Percentiles rank a stretch among this genome's conserved stretches.
Evolutionary conservation across 208 protist genomes (phyloP).

Genomic region (Acanthamoeba healyi): DNA sequence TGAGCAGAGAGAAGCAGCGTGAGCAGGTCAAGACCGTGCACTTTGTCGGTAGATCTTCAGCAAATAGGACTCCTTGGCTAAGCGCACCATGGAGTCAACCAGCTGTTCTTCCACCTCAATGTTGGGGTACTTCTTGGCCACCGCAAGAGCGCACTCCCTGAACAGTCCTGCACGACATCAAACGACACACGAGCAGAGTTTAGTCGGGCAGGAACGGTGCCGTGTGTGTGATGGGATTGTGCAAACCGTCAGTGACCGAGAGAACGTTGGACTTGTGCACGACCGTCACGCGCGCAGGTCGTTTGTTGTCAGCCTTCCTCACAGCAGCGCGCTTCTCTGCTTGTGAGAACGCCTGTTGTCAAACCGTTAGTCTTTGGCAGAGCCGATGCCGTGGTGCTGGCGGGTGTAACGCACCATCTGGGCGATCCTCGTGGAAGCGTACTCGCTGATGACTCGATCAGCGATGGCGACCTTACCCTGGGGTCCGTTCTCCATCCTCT

Average conservation of each 20-base stretch:
- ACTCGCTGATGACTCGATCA: conserved; percentile 79
- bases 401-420: conserved; percentile 18
- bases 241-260: conserved; percentile 80
- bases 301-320: not conserved
- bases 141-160: conserved; percentile 73
- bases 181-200: not conserved
- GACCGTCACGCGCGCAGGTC: conserved; percentile 47
- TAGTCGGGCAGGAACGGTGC: not conserved
- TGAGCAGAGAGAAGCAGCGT: not conserved
- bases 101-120: conserved; percentile 83
- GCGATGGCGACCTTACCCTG: conserved; percentile 75
- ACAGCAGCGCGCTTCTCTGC: conserved; percentile 29
- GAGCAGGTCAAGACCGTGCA: conserved; percentile 27
- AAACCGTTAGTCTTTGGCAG: not conserved
- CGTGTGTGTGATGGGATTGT: not conserved
- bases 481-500: conserved; percentile 29
- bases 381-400: not conserved
- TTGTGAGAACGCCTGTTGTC: conserved; percentile 3
- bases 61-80: no score
- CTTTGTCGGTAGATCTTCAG: no score
- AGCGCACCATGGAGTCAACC: conserved; percentile 81
- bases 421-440: conserved; percentile 80
- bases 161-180: conserved; percentile 69
- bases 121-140: conserved; percentile 76
- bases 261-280: conserved; percentile 84